Conservation (phyloP, 371 early-diverging fungal genomes). For the Phascolomyces articulosus region DNA sequence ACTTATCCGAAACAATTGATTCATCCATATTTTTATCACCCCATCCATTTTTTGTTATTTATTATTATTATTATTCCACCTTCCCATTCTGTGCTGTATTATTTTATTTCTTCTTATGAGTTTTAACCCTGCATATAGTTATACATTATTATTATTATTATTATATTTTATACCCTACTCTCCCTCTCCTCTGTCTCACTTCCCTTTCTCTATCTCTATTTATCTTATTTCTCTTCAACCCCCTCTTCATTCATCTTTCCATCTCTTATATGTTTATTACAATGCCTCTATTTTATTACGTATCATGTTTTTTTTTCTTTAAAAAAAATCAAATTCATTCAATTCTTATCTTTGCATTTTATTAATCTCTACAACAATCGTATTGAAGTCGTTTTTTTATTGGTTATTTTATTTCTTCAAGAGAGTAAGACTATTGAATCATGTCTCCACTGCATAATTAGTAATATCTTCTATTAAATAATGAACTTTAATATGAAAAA, state of each 20-base stretch:
- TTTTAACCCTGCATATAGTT: background rate
- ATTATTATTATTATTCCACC: background rate
- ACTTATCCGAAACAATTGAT: too few relatives aligned
- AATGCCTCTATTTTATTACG: background rate
- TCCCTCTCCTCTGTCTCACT: background rate
- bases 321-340: background rate
- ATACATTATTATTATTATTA: background rate
- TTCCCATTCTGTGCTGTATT: constrained; percentile 1
- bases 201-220: background rate
- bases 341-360: background rate
- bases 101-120: background rate
- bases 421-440: too few relatives aligned
- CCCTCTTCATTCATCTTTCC: background rate
- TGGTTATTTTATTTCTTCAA: too few relatives aligned
- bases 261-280: constrained; percentile 5
- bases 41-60: background rate
- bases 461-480: too few relatives aligned
- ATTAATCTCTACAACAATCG: too few relatives aligned
- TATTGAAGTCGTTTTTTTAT: too few relatives aligned
- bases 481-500: too few relatives aligned
- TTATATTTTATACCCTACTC: background rate
- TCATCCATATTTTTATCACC: too few relatives aligned
- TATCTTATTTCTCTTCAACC: background rate
- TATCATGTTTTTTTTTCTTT: background rate
- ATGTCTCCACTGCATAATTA: too few relatives aligned